phyloP scores from a whole-genome alignment of 768 basidiomycete species.

The Lactarius evosmus region DNA sequence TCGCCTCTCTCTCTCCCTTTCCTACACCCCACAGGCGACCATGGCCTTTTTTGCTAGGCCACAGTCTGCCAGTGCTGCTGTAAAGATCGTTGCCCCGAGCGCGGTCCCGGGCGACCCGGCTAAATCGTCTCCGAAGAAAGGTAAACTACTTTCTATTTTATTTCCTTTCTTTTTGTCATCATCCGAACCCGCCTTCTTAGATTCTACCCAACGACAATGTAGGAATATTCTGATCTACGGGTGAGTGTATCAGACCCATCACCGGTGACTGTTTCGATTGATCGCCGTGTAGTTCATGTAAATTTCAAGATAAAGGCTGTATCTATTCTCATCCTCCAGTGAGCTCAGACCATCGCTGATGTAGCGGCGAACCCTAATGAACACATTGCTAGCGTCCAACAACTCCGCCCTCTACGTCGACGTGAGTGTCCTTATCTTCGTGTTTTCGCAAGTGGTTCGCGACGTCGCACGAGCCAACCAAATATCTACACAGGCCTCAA shows the following conservation, averaged over 20 bases:
- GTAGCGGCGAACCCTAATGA: background rate
- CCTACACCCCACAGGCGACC: constrained; percentile 16
- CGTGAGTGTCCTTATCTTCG: constrained; percentile 22
- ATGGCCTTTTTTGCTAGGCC: constrained; percentile 75
- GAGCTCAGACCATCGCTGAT: constrained; percentile 26
- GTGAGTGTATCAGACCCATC: constrained; percentile 40
- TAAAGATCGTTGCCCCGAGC: constrained; percentile 68
- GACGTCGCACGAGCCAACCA: background rate
- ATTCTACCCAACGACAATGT: constrained; percentile 75
- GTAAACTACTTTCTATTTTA: constrained; percentile 21
- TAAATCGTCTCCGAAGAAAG: constrained; percentile 50
- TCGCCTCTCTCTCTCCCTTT: background rate
- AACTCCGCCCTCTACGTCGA: constrained; percentile 23
- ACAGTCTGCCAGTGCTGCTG: constrained; percentile 54
- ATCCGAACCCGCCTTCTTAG: constrained; percentile 37
- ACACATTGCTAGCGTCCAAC: constrained; percentile 19
- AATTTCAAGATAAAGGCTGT: constrained; percentile 85
- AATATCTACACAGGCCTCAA: constrained; percentile 13
- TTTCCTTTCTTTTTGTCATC: constrained; percentile 21
- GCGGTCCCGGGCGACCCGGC: constrained; percentile 42
- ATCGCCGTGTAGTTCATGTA: constrained; percentile 59
- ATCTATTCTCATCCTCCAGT: constrained; percentile 78
- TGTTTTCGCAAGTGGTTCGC: background rate
- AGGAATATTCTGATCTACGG: constrained; percentile 91
- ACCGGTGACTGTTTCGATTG: constrained; percentile 9